A percentile compares a stretch with the other conserved stretches of the same genome.
Conservation (phyloP, 2,329 filamentous ascomycete genomes). For the Paraphoma sp. region DNA sequence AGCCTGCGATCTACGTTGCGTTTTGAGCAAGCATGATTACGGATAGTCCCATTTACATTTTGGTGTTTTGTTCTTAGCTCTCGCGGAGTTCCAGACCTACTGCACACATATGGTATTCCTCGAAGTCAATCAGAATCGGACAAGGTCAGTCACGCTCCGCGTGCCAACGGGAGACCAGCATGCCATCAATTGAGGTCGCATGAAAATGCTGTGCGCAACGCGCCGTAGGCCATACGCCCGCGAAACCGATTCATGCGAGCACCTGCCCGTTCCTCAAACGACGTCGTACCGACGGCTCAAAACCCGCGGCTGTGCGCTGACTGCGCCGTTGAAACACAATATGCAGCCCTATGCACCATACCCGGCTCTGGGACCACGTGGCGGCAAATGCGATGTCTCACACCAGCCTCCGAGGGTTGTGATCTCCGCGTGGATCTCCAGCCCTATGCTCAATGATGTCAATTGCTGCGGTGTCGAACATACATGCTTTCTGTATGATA, state of each 20-base stretch:
- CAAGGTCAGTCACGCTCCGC: neutral
- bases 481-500: too few species aligned
- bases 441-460: slow-evolving; percentile 8
- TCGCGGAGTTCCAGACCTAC: neutral
- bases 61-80: neutral
- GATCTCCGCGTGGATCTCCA: slow-evolving; percentile 2
- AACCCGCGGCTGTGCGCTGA: slow-evolving; percentile 29
- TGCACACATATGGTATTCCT: too few species aligned
- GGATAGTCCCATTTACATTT: neutral
- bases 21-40: neutral
- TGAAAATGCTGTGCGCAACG: neutral
- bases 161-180: neutral
- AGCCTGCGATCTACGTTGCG: slow-evolving; percentile 9
- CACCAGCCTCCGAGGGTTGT: slow-evolving; percentile 15
- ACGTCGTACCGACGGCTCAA: slow-evolving; percentile 10
- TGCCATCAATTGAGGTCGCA: neutral
- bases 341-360: slow-evolving; percentile 44
- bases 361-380: slow-evolving; percentile 39
- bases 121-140: too few species aligned
- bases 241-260: neutral
- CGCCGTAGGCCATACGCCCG: neutral
- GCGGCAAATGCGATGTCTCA: slow-evolving; percentile 35
- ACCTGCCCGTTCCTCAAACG: slow-evolving; percentile 10
- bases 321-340: slow-evolving; percentile 24
- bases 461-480: neutral